Conservation (phyloP, 768 basidiomycete species). For the Suillus sp. region DNA sequence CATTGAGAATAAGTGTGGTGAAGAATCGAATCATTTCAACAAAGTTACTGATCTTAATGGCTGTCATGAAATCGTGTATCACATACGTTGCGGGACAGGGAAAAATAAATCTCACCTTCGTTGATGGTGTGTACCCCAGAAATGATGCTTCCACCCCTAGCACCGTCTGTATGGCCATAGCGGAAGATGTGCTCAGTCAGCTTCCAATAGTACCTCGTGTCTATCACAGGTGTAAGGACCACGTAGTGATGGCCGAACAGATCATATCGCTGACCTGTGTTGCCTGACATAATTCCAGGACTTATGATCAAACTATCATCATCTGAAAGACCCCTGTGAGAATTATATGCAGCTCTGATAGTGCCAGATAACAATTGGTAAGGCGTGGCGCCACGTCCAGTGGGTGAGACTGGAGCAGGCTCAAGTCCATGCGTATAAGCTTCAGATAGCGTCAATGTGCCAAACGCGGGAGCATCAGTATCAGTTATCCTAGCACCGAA, state of each 20-base stretch:
- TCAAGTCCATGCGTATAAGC: conserved; percentile 53
- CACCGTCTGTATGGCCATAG: conserved; percentile 46
- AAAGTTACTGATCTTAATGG: conserved; percentile 51
- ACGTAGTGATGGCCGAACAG: not conserved
- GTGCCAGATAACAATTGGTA: conserved; percentile 62
- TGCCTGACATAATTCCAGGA: conserved; percentile 62
- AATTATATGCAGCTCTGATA: conserved; percentile 62
- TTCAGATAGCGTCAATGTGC: conserved; percentile 52
- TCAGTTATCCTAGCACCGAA: conserved; percentile 50
- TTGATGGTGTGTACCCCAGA: conserved; percentile 68
- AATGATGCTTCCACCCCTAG: conserved; percentile 32
- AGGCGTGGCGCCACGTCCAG: conserved; percentile 32
- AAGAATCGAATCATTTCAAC: conserved; percentile 72
- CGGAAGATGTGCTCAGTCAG: conserved; percentile 65
- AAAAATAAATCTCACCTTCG: conserved; percentile 51
- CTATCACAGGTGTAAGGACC: conserved; percentile 24
- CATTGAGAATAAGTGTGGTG: conserved; percentile 65
- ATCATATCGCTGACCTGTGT: conserved; percentile 43
- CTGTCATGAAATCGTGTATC: conserved; percentile 33
- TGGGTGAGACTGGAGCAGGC: conserved; percentile 67
- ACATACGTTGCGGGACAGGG: not conserved
- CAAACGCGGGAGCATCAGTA: conserved; percentile 37
- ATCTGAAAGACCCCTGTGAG: conserved; percentile 44
- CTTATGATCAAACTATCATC: conserved; percentile 40
- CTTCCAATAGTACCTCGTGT: conserved; percentile 49